Base-by-base conservation (phyloP, 352 stramenopile species). In the Phytophthora palmivora region DNA sequence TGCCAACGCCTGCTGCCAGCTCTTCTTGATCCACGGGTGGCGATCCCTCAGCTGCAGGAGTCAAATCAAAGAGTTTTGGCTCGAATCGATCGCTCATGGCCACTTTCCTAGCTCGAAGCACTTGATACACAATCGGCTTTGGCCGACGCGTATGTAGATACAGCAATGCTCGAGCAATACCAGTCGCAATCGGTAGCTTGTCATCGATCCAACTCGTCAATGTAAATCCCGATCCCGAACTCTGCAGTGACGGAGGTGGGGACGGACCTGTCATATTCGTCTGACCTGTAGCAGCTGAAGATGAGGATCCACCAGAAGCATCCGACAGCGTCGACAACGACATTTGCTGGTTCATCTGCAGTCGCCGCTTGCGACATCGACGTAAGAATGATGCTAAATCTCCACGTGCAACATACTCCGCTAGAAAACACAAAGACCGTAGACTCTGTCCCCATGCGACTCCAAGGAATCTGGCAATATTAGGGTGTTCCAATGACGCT, bases 391-490 rank as follows among this genome's bases (percentile, higher is more conserved):
- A 49, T n/a, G 55, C 49, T 21, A 76, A 19, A 38, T 76, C 67
- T 14, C 67, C 67, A 32, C 38, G 16, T 5, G 41, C 18, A 3
- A 65, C 15, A 51, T 43, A 70, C 32, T 76, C 67, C 2, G 41
- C 55, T n/a, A 76, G 48, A 19, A 63, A 58, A 32, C 63, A 65
- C 5, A 76, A 22, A 9, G 39, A 65, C 12, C 56, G 51, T 4
- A 71, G 50, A 30, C 37, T 63, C 22, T 58, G 21, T 2, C 61
- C 51, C 80, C 83, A 90, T 14, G 82, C 85, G 0, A 85, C 80
- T 1, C 86, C 84, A 10, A 92, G 50, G 21, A 94, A 79, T 32
- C 56, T 39, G 6, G 88, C 54, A 37, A 94, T 82, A 48, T 79
- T 77, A 8, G 79, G 67, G 38, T 95, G 84, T 11, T 87, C 67